Percentiles rank a stretch among this genome's conserved stretches.
These are phyloP conservation scores for Penicillium maclennaniae DNA, from an alignment of 495 filamentous ascomycete genomes.

Conservation along the genomic window DNA sequence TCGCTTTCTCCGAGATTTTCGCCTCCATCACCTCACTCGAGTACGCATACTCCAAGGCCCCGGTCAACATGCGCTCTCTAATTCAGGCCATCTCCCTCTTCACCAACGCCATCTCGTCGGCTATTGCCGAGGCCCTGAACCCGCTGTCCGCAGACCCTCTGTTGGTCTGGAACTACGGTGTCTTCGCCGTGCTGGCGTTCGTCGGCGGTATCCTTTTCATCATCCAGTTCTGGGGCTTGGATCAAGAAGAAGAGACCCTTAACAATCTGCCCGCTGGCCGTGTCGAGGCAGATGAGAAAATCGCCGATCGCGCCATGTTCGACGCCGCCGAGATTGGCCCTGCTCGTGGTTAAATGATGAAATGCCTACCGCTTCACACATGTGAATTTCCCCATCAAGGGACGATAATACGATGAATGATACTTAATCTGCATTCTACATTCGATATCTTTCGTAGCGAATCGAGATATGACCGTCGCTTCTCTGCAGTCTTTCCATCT, in stretches of 20 bases:
- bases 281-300: slow-evolving; percentile 15
- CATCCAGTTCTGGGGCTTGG: slow-evolving; percentile 51
- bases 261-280: slow-evolving; percentile 44
- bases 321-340: slow-evolving; percentile 18
- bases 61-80: slow-evolving; percentile 49
- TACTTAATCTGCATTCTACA: neutral
- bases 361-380: too few relatives aligned
- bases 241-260: slow-evolving; percentile 61
- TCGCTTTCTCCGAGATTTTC: slow-evolving; percentile 62
- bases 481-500: neutral
- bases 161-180: slow-evolving; percentile 63
- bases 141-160: slow-evolving; percentile 60
- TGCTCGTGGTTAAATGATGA: slow-evolving; percentile 6
- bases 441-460: neutral
- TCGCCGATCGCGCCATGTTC: slow-evolving; percentile 3
- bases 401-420: neutral
- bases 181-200: slow-evolving; percentile 57
- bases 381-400: neutral
- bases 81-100: slow-evolving; percentile 66
- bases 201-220: slow-evolving; percentile 57
- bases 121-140: slow-evolving; percentile 60
- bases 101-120: slow-evolving; percentile 62
- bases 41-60: neutral
- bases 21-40: neutral
- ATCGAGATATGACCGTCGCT: neutral